Base-by-base conservation (phyloP, 2,329 filamentous ascomycete genomes). In the Didymella arachidicola region DNA sequence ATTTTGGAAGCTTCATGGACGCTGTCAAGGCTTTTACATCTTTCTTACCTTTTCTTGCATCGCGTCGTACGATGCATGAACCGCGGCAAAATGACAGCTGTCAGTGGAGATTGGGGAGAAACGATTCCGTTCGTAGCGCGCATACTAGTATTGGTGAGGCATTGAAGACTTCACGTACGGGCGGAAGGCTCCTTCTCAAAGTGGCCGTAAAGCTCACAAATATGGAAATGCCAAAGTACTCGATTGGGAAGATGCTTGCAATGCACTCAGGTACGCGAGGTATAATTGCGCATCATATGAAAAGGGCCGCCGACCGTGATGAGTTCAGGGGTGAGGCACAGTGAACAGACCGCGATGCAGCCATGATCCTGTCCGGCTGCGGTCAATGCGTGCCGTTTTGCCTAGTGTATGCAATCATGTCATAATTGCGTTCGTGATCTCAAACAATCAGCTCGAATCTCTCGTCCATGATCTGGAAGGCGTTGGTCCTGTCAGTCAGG, bases 201-300 rank as follows among this genome's bases (percentile, higher is more conserved):
- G 46, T 32, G 46, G 34, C 27, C 32, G 7, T 25, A 19, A 34
- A 16, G 11, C 19, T 29, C 27, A 49, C 48, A 19, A 39, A 45
- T 39, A n/a, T 44, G 45, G 41, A 53, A 53, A 47, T 26, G 44
- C 39, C 43, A 22, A 39, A 26, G 7, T 0, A 16, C 10, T 26
- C 14, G 30, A 34, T 50, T 32, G 49, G 63, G 43, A 57, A 63
- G 38, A 56, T 62, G 59, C 59, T 58, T 48, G 57, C 26, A 22
- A 54, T 39, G 39, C 38, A 36, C 41, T 56, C 57, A 50, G 53
- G 46, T 53, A 58, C 43, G 45, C 39, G 45, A 60, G 41, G 25
- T 57, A 62, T 66, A 57, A 56, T 53, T 57, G 63, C 50, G 27
- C 47, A 55, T 61, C 57, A 55, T 61, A 60, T 60, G 39, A 56